Base-by-base conservation (phyloP, 129 eudicot species). In the Centrapalus pauciflorus region DNA sequence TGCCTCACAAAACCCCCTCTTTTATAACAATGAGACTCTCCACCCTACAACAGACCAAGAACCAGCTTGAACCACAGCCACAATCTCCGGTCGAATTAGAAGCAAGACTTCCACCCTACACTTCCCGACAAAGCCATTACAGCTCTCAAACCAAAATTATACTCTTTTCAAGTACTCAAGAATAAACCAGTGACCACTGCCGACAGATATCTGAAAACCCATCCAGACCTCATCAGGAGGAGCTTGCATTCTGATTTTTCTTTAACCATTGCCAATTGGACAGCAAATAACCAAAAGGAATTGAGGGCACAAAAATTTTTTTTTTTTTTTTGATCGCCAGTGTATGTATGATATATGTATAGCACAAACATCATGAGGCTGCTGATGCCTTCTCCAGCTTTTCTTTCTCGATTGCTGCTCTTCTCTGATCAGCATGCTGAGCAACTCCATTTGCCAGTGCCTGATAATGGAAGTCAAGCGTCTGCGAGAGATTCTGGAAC, bases 361-460 rank as follows among this genome's bases (percentile, higher is more conserved):
- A n/a, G n/a, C 6, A 37, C n/a, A 16, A 4, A 64, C 30, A 79
- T 84, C 79, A 86, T 27, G 85, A 78, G 38, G 86, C 74, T 65
- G 81, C 71, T 3, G 78, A 45, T 14, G 84, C 86, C 55, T 91
- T 91, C 51, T 81, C 90, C 70, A 81, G 25, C 75, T 85, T 91
- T 74, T 85, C 88, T 70, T 91, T 91, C 85, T 87, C 96, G 16
- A 87, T 85, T 19, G 73, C 95, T 13, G 64, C 82, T 80, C 87
- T 71, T 76, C 98, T 87, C 52, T 73, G 90, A 30, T 83, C 96
- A 79, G 98, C 98, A 75, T 91, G 98, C 80, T 76, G 86, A 56
- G 96, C 96, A 77, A 91, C 84, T 33, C 90, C 95, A 67, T 88
- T 85, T 43, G 98, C 98, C n/a, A 85, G 78, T 43, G 96, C 88